A percentile compares a stretch with the other conserved stretches of the same genome.
These are phyloP conservation scores for Daldinia sp. DNA, from an alignment of 2,329 filamentous ascomycete species.

Conservation along the genomic window DNA sequence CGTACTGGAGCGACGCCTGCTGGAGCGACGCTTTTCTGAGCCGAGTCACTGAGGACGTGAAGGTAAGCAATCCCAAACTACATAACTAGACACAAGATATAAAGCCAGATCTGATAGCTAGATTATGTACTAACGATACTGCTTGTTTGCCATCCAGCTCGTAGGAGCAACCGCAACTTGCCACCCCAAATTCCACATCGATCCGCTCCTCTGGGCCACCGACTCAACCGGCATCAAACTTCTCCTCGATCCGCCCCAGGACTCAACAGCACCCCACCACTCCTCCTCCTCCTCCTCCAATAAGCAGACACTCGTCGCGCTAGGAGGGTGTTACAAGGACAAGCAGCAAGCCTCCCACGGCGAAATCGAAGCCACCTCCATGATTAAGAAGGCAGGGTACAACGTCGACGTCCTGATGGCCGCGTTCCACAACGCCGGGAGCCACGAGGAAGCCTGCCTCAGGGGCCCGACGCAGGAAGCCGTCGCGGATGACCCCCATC, in stretches of 20 bases:
- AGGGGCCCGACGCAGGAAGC: slow-evolving; percentile 43
- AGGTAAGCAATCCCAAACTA: slow-evolving; percentile 41
- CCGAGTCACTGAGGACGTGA: slow-evolving; percentile 47
- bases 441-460: slow-evolving; percentile 46
- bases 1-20: slow-evolving; percentile 52
- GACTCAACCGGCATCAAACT: slow-evolving; percentile 54
- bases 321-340: slow-evolving; percentile 50
- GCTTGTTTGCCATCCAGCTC: slow-evolving; percentile 35
- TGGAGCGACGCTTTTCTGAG: slow-evolving; percentile 54
- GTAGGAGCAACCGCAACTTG: slow-evolving; percentile 56
- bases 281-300: too few relatives aligned
- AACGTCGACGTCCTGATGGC: slow-evolving; percentile 53
- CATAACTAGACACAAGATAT: background rate
- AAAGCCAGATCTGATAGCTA: too few relatives aligned
- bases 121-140: background rate
- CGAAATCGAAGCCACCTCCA: slow-evolving; percentile 51
- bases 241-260: slow-evolving; percentile 45
- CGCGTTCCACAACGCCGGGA: slow-evolving; percentile 44
- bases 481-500: slow-evolving; percentile 51
- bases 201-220: slow-evolving; percentile 56
- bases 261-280: background rate
- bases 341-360: slow-evolving; percentile 48
- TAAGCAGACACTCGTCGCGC: slow-evolving; percentile 44
- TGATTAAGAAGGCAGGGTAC: slow-evolving; percentile 51
- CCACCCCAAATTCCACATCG: slow-evolving; percentile 52